phyloP scores from a whole-genome alignment of 176 grass and related monocot species.

The Aegilops longissima region DNA sequence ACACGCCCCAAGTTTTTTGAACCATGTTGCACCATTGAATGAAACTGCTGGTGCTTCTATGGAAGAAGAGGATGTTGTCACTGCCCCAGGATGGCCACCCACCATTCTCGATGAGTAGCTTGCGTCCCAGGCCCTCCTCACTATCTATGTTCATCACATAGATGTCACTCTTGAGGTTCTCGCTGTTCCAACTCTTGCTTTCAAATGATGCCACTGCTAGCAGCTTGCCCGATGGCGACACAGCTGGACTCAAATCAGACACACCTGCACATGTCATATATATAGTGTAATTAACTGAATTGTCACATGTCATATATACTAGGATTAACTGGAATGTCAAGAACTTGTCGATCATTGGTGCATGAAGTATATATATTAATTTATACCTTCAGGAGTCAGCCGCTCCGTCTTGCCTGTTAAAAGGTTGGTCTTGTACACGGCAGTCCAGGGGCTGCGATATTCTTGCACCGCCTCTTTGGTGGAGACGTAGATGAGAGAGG shows the following conservation, averaged over 20 bases:
- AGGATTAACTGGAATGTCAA: too few relatives aligned
- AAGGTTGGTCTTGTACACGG: conserved; percentile 32
- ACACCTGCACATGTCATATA: too few relatives aligned
- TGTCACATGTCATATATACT: too few relatives aligned
- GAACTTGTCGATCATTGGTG: too few relatives aligned
- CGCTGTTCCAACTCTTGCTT: background rate
- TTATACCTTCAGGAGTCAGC: conserved; percentile 21
- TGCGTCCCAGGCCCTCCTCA: background rate
- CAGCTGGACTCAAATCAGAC: conserved; percentile 35
- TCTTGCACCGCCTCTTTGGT: conserved; percentile 8
- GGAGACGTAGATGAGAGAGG: conserved; percentile 32
- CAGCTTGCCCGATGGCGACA: conserved; percentile 35
- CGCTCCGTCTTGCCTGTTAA: conserved; percentile 9
- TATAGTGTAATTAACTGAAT: too few relatives aligned
- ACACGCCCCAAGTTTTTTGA: conserved; percentile 12
- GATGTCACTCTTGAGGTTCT: conserved; percentile 28
- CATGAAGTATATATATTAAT: background rate
- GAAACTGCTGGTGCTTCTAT: background rate
- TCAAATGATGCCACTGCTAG: conserved; percentile 32
- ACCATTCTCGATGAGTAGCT: background rate
- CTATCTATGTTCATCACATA: conserved; percentile 29
- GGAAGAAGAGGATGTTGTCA: conserved; percentile 46
- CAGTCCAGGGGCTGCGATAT: conserved; percentile 17
- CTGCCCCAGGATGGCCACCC: conserved; percentile 50
- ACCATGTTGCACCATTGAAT: background rate